Evolutionary conservation across 208 protist species (phyloP).

Genomic region (Leishmania turanica): DNA sequence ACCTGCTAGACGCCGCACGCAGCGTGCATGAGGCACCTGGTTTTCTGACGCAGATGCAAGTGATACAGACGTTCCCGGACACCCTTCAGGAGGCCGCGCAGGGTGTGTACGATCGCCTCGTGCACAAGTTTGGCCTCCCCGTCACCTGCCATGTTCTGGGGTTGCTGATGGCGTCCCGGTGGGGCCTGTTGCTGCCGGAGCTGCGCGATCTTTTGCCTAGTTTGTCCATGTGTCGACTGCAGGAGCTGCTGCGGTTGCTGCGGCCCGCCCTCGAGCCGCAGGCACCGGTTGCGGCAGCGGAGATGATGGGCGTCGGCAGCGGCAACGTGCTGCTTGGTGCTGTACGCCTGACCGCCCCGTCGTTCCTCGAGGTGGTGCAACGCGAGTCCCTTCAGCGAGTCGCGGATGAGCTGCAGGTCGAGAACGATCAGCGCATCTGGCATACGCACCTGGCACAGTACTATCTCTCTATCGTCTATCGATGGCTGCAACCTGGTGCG

Average conservation of each 20-base stretch:
- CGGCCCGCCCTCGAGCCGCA: slow-evolving; percentile 50
- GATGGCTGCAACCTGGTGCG: slow-evolving; percentile 11
- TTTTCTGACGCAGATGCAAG: slow-evolving; percentile 41
- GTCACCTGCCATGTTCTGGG: slow-evolving; percentile 55
- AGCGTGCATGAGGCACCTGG: slow-evolving; percentile 57
- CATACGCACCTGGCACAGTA: slow-evolving; percentile 52
- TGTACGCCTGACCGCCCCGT: slow-evolving; percentile 44
- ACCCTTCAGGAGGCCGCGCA: slow-evolving; percentile 55
- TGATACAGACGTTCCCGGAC: slow-evolving; percentile 54
- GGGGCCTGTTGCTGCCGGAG: slow-evolving; percentile 63
- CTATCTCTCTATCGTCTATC: slow-evolving; percentile 54
- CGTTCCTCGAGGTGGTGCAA: slow-evolving; percentile 43
- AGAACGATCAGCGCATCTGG: slow-evolving; percentile 60
- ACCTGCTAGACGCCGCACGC: slow-evolving; percentile 63
- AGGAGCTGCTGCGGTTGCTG: slow-evolving; percentile 76
- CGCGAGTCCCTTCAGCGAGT: slow-evolving; percentile 18
- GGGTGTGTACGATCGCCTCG: slow-evolving; percentile 47
- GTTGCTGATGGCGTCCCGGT: slow-evolving; percentile 56
- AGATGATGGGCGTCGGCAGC: slow-evolving; percentile 22
- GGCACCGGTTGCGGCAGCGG: slow-evolving; percentile 8
- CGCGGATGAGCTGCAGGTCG: slow-evolving; percentile 27
- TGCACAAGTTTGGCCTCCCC: slow-evolving; percentile 42
- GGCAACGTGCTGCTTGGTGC: slow-evolving; percentile 49
- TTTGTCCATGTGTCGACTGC: slow-evolving; percentile 50
- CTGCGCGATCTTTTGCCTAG: slow-evolving; percentile 57